Conservation (phyloP, 805 yeast species). For the Wickerhamiella australiensis region DNA sequence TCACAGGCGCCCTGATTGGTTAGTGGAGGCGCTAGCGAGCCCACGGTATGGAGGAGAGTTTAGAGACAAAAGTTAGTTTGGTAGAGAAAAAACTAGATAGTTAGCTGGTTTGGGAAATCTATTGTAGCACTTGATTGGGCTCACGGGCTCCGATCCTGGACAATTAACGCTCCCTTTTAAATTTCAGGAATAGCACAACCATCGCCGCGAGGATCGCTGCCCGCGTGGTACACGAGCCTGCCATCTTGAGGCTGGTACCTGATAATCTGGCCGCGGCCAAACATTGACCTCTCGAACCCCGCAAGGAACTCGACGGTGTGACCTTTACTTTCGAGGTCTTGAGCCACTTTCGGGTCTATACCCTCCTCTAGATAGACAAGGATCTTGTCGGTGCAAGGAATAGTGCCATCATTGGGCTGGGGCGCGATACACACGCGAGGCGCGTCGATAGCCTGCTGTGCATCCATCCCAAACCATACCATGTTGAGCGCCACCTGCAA, state of each 20-base stretch:
- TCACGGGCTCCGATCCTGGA: too few species aligned
- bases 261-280: conserved; percentile 63
- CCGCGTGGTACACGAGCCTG: conserved; percentile 46
- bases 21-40: too few species aligned
- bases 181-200: conserved; percentile 56
- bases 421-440: conserved; percentile 60
- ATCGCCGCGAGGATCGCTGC: conserved; percentile 76
- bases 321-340: conserved; percentile 40
- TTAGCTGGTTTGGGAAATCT: neutral
- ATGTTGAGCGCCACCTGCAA: conserved; percentile 63
- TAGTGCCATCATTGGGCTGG: conserved; percentile 49
- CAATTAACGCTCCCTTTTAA: too few species aligned
- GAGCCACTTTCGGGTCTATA: conserved; percentile 36
- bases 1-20: neutral
- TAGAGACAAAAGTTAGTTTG: too few species aligned
- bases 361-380: conserved; percentile 57
- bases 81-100: too few species aligned
- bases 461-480: conserved; percentile 47
- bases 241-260: conserved; percentile 32
- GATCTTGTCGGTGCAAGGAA: conserved; percentile 48
- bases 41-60: too few species aligned
- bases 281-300: conserved; percentile 35
- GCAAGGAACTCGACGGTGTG: conserved; percentile 39
- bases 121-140: too few species aligned
- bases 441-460: conserved; percentile 64